phyloP scores from a whole-genome alignment of 495 filamentous ascomycete species.

The Hypoxylon trugodes region DNA sequence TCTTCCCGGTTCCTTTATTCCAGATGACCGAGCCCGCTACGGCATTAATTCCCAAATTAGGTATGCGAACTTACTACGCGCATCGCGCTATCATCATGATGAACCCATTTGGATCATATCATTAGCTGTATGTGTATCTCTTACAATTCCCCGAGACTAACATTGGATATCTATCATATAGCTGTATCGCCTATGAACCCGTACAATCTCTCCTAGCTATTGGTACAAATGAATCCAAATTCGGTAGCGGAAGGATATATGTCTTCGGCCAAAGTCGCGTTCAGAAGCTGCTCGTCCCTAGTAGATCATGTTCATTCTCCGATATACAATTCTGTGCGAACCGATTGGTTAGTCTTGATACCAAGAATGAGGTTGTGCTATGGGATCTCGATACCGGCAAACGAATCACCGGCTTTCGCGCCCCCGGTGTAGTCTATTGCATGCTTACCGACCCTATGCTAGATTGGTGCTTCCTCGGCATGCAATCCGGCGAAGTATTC shows the following conservation, averaged over 20 bases:
- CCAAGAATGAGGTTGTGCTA: slow-evolving; percentile 80
- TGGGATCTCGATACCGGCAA: slow-evolving; percentile 74
- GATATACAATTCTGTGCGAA: slow-evolving; percentile 64
- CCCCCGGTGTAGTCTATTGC: slow-evolving; percentile 73
- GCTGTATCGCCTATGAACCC: slow-evolving; percentile 86
- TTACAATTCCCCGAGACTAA: slow-evolving; percentile 10
- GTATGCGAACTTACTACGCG: slow-evolving; percentile 42
- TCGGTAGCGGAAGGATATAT: slow-evolving; percentile 83
- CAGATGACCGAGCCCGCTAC: slow-evolving; percentile 85
- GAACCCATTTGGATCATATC: not conserved
- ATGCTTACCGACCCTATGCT: slow-evolving; percentile 84
- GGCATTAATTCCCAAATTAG: slow-evolving; percentile 88
- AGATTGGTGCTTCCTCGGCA: slow-evolving; percentile 87
- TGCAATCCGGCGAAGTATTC: slow-evolving; percentile 80
- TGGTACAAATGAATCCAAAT: slow-evolving; percentile 83
- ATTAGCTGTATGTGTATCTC: not conserved
- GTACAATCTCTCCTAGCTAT: slow-evolving; percentile 93
- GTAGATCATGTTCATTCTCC: slow-evolving; percentile 49
- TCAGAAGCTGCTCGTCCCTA: slow-evolving; percentile 76
- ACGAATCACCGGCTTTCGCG: slow-evolving; percentile 69
- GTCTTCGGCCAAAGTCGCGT: slow-evolving; percentile 88
- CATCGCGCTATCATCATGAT: not conserved
- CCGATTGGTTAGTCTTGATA: slow-evolving; percentile 83
- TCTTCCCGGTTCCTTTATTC: slow-evolving; percentile 73
- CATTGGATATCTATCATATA: slow-evolving; percentile 41